phyloP scores from a whole-genome alignment of 1,139 yeast genomes.

The Geotrichum restrictum region DNA sequence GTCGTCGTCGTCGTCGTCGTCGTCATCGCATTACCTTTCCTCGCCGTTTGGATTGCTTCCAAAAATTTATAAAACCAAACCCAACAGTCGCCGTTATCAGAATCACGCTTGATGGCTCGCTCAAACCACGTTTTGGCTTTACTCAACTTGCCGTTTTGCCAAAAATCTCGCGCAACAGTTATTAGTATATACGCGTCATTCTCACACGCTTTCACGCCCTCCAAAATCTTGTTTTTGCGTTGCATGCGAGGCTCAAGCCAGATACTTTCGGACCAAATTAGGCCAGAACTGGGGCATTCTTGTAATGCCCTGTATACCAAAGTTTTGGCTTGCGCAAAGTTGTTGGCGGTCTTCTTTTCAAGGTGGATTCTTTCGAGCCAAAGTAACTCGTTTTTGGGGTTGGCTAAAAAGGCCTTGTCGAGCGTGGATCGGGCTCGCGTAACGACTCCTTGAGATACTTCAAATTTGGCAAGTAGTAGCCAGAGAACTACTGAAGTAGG shows the following conservation, averaged over 20 bases:
- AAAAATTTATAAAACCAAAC: slow-evolving; percentile 57
- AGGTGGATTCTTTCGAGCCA: slow-evolving; percentile 59
- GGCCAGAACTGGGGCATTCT: slow-evolving; percentile 55
- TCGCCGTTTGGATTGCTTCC: no score
- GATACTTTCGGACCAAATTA: slow-evolving; percentile 61
- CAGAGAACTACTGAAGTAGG: slow-evolving; percentile 51
- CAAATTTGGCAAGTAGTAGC: slow-evolving; percentile 52
- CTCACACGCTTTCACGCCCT: slow-evolving; percentile 65
- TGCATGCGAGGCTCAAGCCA: slow-evolving; percentile 47
- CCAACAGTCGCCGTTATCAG: slow-evolving; percentile 72
- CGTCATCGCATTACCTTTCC: no score
- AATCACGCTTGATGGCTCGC: slow-evolving; percentile 56
- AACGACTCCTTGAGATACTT: slow-evolving; percentile 44
- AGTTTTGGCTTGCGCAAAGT: slow-evolving; percentile 52
- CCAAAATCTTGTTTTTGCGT: slow-evolving; percentile 61
- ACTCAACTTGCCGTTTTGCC: slow-evolving; percentile 59
- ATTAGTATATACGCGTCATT: slow-evolving; percentile 58
- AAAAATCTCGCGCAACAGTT: slow-evolving; percentile 65
- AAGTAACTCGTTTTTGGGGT: slow-evolving; percentile 48
- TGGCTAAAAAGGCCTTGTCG: slow-evolving; percentile 60
- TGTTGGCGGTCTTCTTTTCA: slow-evolving; percentile 50
- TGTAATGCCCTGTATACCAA: slow-evolving; percentile 59
- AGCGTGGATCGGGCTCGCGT: slow-evolving; percentile 69
- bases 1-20: no score
- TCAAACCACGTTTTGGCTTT: slow-evolving; percentile 76